Percentiles rank a stretch among this genome's conserved stretches.
Evolutionary conservation across 1,139 yeast species (phyloP).

Genomic region (Scheffersomyces insectosa): DNA sequence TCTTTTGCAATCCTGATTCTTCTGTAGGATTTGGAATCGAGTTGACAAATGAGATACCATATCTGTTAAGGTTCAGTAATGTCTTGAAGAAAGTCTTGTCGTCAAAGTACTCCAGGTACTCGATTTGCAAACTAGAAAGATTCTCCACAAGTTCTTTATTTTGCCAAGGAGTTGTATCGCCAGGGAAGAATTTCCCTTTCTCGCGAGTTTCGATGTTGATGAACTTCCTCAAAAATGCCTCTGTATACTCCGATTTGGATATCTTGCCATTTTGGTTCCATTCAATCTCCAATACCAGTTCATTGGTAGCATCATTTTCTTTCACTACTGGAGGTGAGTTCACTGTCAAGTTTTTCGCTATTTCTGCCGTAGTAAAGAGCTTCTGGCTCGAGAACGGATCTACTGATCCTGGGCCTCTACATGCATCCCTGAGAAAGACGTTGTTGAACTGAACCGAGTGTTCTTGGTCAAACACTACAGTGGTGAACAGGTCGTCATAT

Average conservation of each 20-base stretch:
- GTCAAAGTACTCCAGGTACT: conserved; percentile 45
- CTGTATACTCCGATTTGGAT: conserved; percentile 42
- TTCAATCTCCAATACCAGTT: conserved; percentile 39
- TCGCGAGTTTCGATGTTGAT: conserved; percentile 35
- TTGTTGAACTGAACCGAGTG: conserved; percentile 47
- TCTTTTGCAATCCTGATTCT: conserved; percentile 11
- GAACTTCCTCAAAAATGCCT: conserved; percentile 47
- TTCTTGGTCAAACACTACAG: conserved; percentile 21
- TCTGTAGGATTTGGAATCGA: conserved; percentile 46
- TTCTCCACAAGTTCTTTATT: conserved; percentile 21
- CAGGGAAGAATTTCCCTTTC: conserved; percentile 33
- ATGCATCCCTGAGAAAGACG: conserved; percentile 67
- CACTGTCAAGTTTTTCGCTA: conserved; percentile 27
- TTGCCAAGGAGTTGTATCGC: conserved; percentile 46
- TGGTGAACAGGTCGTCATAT: conserved; percentile 19
- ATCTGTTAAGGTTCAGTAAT: conserved; percentile 51
- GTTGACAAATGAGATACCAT: conserved; percentile 60
- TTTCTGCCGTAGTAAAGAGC: conserved; percentile 61
- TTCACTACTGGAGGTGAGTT: conserved; percentile 27
- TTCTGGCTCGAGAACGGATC: conserved; percentile 64
- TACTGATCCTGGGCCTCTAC: conserved; percentile 49
- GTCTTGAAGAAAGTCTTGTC: conserved; percentile 37
- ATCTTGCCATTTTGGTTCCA: conserved; percentile 54
- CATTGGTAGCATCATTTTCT: conserved; percentile 21
- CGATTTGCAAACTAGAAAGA: conserved; percentile 21